Base-by-base conservation (phyloP, 1,139 yeast species). In the Pichia sp. region DNA sequence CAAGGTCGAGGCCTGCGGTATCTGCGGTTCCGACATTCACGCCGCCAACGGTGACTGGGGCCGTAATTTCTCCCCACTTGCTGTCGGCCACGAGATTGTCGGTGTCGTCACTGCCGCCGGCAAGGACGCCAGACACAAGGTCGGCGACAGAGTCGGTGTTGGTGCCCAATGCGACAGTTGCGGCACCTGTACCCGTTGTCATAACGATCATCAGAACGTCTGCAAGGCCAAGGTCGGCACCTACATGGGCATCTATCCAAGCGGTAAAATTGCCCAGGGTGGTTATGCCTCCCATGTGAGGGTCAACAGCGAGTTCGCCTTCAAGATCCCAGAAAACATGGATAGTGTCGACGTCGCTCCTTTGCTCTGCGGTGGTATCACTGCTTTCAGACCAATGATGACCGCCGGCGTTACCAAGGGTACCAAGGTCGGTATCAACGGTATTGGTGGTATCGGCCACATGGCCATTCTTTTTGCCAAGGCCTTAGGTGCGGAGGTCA, bases 331-430 rank as follows among this genome's bases (percentile, higher is more conserved):
- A 16, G 84, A 81, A 5, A 67, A 57, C 27, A 64, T 82, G 57
- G 71, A 71, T 24, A 64, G 76, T 12, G 71, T 69, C 47, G 61
- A 69, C 48, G 87, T 82, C 49, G 86, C 85, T 36, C 87, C 87
- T 17, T 73, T 83, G 63, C 70, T 83, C 73, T 83, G 88, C 71
- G 87, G 83, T 55, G 88, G 88, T 56, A 73, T 81, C 60, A 84
- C 87, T 30, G 82, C 77, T 3, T 83, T 72, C 65, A 73, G 80
- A 27, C 88, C 88, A 40, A 65, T 83, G 59, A 67, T 60, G 55
- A 75, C 74, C 40, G 75, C 74, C 51, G 81, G 79, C 48, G 63
- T 62, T 42, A 61, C 52, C 16, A 59, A 62, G 41, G 75, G 77
- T 49, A 69, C 69, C 52, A 73, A 70, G 51, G 82, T 81, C 50